phyloP scores from a whole-genome alignment of 192 early-diverging fungal species.

The Mortierella claussenii region DNA sequence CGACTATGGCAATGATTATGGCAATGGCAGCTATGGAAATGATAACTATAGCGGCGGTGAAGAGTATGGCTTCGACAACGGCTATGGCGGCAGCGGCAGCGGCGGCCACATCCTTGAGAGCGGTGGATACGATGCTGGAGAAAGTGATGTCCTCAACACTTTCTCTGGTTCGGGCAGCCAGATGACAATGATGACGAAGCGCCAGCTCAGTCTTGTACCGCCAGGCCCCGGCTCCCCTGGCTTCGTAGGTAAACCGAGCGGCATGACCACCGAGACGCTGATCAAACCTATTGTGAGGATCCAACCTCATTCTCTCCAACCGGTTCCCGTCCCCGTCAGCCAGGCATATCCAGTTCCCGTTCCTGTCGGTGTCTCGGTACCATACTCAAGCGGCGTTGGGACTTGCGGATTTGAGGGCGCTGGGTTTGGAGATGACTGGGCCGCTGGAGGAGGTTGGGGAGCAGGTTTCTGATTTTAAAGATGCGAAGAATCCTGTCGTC shows the following conservation, averaged over 20 bases:
- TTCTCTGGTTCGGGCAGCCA: background rate
- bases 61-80: background rate
- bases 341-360: conserved; percentile 24
- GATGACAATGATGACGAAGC: background rate
- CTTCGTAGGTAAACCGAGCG: background rate
- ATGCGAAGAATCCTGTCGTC: too few species aligned
- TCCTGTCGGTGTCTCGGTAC: conserved; percentile 28
- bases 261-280: conserved; percentile 20
- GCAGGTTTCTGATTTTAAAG: too few species aligned
- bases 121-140: background rate
- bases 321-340: conserved; percentile 36
- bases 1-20: background rate
- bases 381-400: background rate
- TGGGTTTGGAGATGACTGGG: background rate
- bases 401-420: background rate
- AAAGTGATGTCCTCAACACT: background rate
- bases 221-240: background rate
- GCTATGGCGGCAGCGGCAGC: background rate
- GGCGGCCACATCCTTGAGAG: too few species aligned
- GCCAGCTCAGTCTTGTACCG: background rate
- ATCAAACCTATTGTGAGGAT: conserved; percentile 35
- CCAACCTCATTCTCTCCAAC: conserved; percentile 32
- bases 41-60: background rate
- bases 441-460: too few species aligned
- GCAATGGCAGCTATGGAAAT: background rate